These are phyloP conservation scores for Synchytrium microbalum DNA, from an alignment of 371 early-diverging fungal species.

Conservation along the genomic window DNA sequence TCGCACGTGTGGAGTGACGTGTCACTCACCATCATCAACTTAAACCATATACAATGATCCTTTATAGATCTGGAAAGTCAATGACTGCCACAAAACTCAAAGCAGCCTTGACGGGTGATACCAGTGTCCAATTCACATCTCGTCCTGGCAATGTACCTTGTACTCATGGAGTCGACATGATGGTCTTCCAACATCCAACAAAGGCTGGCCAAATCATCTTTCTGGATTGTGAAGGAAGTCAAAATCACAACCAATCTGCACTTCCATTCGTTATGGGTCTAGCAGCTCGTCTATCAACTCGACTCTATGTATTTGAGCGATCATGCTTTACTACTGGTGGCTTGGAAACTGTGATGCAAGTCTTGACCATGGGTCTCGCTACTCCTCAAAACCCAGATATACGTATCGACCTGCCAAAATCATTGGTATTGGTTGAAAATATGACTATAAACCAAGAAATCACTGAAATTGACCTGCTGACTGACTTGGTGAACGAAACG, in stretches of 20 bases:
- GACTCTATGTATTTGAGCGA: constrained; percentile 42
- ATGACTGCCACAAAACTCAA: constrained; percentile 33
- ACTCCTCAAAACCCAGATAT: background rate
- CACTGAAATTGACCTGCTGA: constrained; percentile 27
- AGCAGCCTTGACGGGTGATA: constrained; percentile 24
- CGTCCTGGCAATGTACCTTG: constrained; percentile 41
- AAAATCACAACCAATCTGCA: constrained; percentile 45
- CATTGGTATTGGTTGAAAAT: constrained; percentile 38
- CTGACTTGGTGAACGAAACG: constrained; percentile 33
- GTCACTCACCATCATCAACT: too few species aligned
- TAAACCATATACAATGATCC: background rate
- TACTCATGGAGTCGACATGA: constrained; percentile 47
- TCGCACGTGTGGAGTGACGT: too few species aligned
- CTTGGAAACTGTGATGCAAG: constrained; percentile 45
- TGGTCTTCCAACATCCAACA: constrained; percentile 33
- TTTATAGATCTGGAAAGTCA: constrained; percentile 34
- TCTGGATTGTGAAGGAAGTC: constrained; percentile 43
- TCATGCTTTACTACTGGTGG: constrained; percentile 46
- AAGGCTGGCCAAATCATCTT: constrained; percentile 33
- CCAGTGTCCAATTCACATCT: constrained; percentile 16
- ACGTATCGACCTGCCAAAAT: constrained; percentile 28
- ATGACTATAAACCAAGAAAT: constrained; percentile 44
- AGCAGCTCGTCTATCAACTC: constrained; percentile 34
- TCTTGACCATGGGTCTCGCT: constrained; percentile 37
- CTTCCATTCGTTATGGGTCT: constrained; percentile 45